Evolutionary conservation across 192 early-diverging fungal species (phyloP), one percentile per base, ranked within the genome.

Genomic region (Geranomyces variabilis): DNA sequence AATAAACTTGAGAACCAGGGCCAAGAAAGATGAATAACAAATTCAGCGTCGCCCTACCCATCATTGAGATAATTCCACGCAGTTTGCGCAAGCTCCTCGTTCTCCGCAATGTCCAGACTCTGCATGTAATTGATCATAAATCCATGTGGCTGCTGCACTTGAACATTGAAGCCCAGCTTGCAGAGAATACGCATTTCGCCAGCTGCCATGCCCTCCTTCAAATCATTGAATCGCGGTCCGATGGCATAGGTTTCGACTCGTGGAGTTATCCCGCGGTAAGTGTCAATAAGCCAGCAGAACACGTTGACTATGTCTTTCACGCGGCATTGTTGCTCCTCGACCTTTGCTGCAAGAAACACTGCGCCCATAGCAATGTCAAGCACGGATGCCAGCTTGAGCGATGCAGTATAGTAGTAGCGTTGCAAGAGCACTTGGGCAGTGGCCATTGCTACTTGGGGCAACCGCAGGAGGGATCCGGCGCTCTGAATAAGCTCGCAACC

Each of bases 31-130:
- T 9, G 7, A 26, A 53, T 6, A 53, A 6, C n/a, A 53, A 15
- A 53, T 53, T 6, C 51, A 3, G 36, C 29, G 24, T 8, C 21
- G 55, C 80, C 10, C 66, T 79, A 88, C 85, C 90, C 75, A 72
- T 99, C 97, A 78, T 99, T 97, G 56, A 97, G 71, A 77, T 92
- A 96, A 70, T 94, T 94, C 95, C 95, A 98, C 15, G 95, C 93
- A 26, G 84, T 80, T 68, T 95, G 93, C 7, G 91, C 86, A n/a
- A 99, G 76, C 12, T 69, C 81, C 13, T 88, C 82, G 68, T 96
- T 88, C 12, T 88, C 88, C 8, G 85, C 88, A 48, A 96, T 68
- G 30, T 88, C 90, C 44, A 99, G 79, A 28, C 90, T 86, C 44
- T 88, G 88, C 73, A 98, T 72, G 76, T 96, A 99, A 70, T 96